Evolutionary conservation across 208 protist genomes (phyloP).

Genomic region (Crithidia thermophila): DNA sequence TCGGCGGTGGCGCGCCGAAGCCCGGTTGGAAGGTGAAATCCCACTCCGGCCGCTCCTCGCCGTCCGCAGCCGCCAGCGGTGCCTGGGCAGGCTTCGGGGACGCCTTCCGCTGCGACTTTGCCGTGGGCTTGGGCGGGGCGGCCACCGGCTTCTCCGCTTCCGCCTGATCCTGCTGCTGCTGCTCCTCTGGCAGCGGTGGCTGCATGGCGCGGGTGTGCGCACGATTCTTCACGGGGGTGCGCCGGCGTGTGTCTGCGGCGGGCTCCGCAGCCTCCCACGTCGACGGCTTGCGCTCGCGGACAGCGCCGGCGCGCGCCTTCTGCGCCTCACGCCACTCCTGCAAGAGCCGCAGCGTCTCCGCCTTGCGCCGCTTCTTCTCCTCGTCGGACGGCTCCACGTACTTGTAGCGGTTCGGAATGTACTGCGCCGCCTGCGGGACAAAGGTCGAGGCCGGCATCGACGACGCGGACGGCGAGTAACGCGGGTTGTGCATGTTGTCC

Average conservation of each 20-base stretch:
- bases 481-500: constrained; percentile 6
- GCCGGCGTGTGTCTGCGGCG: neutral
- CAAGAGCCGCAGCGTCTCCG: constrained; percentile 23
- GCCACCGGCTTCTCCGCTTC: neutral
- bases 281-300: neutral
- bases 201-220: neutral
- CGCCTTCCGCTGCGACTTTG: too few species aligned
- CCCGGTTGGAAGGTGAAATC: constrained; percentile 14
- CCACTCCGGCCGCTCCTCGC: constrained; percentile 18
- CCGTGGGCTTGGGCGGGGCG: neutral
- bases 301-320: neutral
- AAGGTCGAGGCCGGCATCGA: neutral
- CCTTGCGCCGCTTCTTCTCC: constrained; percentile 22
- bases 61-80: neutral
- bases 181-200: neutral
- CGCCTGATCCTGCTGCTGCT: neutral
- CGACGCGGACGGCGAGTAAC: constrained; percentile 9
- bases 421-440: constrained; percentile 20
- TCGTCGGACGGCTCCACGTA: constrained; percentile 47
- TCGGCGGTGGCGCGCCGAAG: constrained; percentile 13
- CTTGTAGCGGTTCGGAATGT: constrained; percentile 62
- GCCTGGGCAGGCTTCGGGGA: too few species aligned
- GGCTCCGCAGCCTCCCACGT: neutral
- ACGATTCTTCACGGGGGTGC: constrained; percentile 17
- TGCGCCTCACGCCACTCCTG: constrained; percentile 28